Conservation (phyloP, 2,329 filamentous ascomycete species). For the Penicillium sp. region DNA sequence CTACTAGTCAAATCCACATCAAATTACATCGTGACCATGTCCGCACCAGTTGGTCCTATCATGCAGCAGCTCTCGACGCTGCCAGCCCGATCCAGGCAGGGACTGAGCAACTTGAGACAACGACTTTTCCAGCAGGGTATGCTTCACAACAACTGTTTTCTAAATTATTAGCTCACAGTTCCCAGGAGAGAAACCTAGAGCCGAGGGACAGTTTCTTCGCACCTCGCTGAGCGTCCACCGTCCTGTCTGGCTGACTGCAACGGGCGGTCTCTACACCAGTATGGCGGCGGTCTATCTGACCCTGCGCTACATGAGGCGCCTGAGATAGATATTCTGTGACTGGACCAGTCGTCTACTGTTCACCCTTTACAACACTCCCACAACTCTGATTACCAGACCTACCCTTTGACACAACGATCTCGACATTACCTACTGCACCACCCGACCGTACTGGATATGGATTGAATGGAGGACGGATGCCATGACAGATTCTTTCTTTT, state of each 20-base stretch:
- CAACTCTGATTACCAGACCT: conserved; percentile 1
- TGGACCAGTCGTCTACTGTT: too few relatives aligned
- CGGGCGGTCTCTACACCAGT: conserved; percentile 29
- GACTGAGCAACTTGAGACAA: conserved; percentile 21
- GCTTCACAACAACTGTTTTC: background rate
- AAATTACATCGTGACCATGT: conserved; percentile 13
- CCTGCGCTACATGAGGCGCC: conserved; percentile 26
- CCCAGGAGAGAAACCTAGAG: conserved; percentile 25
- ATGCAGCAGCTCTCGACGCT: conserved; percentile 19
- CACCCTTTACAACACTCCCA: background rate
- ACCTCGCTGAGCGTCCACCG: conserved; percentile 30
- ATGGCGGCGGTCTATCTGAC: conserved; percentile 30
- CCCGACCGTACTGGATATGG: conserved; percentile 8
- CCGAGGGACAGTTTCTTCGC: conserved; percentile 24
- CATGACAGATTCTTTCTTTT: conserved; percentile 16
- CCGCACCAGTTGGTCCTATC: conserved; percentile 21
- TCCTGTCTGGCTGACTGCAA: conserved; percentile 32
- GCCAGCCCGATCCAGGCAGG: conserved; percentile 22
- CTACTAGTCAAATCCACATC: background rate
- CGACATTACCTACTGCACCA: conserved; percentile 2
- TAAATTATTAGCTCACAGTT: conserved; percentile 5
- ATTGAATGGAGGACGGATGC: conserved; percentile 3
- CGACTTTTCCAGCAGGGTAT: conserved; percentile 26
- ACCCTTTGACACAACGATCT: background rate
- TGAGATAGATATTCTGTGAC: too few relatives aligned